Evolutionary conservation across 805 yeast species (phyloP).

Genomic region (Jamesozyma gamospora): DNA sequence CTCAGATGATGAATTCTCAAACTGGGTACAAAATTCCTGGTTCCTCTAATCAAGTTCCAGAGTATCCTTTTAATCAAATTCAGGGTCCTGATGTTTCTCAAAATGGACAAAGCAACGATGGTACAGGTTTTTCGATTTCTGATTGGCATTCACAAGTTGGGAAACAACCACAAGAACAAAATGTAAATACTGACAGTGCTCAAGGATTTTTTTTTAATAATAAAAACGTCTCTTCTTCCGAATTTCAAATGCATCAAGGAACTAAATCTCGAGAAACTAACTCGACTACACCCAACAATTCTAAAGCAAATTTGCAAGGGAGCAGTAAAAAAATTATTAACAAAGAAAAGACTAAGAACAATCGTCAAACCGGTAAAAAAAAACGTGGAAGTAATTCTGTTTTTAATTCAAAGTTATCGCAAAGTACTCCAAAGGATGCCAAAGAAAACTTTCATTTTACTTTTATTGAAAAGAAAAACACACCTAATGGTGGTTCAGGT

Average conservation of each 20-base stretch:
- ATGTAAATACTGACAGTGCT: neutral
- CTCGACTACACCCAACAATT: no score
- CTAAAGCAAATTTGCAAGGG: neutral
- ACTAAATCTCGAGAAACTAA: no score
- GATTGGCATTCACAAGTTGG: neutral
- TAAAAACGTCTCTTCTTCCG: neutral
- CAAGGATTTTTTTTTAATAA: neutral
- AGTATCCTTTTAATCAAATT: no score
- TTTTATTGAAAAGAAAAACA: conserved; percentile 1
- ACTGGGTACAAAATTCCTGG: neutral
- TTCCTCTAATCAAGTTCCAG: no score
- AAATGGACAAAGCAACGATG: neutral
- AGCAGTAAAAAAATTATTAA: neutral
- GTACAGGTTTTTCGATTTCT: neutral
- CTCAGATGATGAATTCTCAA: neutral
- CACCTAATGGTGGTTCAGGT: neutral
- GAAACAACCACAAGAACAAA: neutral
- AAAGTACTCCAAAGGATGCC: conserved; percentile 1
- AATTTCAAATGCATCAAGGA: neutral
- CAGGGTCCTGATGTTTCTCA: no score
- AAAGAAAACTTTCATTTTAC: conserved; percentile 3
- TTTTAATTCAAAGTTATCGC: neutral
- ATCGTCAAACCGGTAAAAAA: conserved; percentile 1
- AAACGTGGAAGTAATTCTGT: neutral
- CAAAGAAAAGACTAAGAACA: conserved; percentile 1